Evolutionary conservation across 2,329 filamentous ascomycete genomes (phyloP).

Genomic region (Graphiopsis chlorocephala): DNA sequence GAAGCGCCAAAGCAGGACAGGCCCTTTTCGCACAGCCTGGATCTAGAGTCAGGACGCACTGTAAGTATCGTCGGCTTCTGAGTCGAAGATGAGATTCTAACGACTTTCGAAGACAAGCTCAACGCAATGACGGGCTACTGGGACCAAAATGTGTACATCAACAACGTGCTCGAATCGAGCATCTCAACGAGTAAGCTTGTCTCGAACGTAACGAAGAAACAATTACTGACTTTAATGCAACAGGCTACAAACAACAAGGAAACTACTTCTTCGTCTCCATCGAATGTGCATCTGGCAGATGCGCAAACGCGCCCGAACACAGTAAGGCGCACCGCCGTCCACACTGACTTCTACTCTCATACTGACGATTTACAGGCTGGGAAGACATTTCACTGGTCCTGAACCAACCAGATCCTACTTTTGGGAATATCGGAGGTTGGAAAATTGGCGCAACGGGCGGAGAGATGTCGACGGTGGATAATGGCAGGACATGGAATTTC

Average conservation of each 20-base stretch:
- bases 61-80: not conserved
- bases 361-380: constrained; percentile 8
- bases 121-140: not conserved
- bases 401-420: constrained; percentile 15
- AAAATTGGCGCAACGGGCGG: constrained; percentile 16
- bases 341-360: not conserved
- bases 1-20: not conserved
- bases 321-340: not conserved
- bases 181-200: not conserved
- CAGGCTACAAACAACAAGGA: not conserved
- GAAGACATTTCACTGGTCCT: constrained; percentile 18
- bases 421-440: constrained; percentile 16
- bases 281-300: not conserved
- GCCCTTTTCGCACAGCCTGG: not conserved
- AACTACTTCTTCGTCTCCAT: not conserved
- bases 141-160: not conserved
- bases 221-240: not conserved
- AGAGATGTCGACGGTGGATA: constrained; percentile 17
- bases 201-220: not conserved
- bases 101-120: not conserved
- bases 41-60: not conserved
- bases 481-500: constrained; percentile 17
- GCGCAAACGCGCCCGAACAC: not conserved
- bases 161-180: not conserved
- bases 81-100: not conserved